A percentile compares a stretch with the other conserved stretches of the same genome.
Evolutionary conservation across 208 protist genomes (phyloP).

Genomic region (Leishmania mexicana): DNA sequence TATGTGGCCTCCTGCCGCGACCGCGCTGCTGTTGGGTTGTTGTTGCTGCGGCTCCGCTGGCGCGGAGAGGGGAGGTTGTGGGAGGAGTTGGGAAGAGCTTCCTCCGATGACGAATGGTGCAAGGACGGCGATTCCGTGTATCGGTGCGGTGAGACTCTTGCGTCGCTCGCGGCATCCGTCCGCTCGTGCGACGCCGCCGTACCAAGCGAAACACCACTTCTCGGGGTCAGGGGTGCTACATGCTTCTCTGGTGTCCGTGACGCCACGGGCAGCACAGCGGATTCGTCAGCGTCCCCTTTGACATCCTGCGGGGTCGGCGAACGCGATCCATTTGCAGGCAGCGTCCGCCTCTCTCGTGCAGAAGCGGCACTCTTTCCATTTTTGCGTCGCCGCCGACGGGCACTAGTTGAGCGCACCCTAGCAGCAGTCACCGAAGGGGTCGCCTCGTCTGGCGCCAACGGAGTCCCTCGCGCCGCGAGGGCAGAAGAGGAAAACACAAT

Average conservation of each 20-base stretch:
- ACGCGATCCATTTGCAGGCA: neutral
- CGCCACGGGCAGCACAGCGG: neutral
- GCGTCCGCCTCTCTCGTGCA: neutral
- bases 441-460: neutral
- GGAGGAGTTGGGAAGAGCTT: constrained; percentile 7
- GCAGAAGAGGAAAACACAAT: neutral
- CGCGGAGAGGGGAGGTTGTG: neutral
- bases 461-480: neutral
- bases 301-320: neutral
- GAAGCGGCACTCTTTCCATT: neutral
- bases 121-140: constrained; percentile 8
- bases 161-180: constrained; percentile 5
- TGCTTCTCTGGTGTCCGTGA: constrained; percentile 20
- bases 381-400: constrained; percentile 6
- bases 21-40: neutral
- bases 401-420: constrained; percentile 8
- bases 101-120: constrained; percentile 15
- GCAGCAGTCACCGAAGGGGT: neutral
- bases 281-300: neutral
- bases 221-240: neutral
- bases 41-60: constrained; percentile 21
- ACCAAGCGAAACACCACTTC: constrained; percentile 3
- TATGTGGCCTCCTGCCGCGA: constrained; percentile 35
- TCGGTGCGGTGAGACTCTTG: neutral
- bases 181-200: neutral